Evolutionary conservation across 202 grass and related monocot species (phyloP).

Genomic region (Hordeum pubiflorum): DNA sequence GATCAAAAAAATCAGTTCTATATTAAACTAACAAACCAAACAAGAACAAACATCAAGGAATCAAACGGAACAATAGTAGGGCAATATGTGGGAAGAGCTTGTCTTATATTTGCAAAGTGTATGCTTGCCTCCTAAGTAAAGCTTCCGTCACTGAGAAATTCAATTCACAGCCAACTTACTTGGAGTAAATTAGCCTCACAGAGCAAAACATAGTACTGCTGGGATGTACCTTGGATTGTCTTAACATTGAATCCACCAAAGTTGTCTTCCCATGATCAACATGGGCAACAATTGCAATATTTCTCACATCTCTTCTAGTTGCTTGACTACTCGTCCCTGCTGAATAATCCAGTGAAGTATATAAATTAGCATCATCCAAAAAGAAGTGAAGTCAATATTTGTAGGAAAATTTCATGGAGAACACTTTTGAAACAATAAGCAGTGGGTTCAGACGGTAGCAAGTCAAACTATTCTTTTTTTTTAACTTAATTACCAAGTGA

Average conservation of each 20-base stretch:
- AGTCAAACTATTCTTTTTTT: not conserved
- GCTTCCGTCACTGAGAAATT: not conserved
- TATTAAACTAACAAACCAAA: not conserved
- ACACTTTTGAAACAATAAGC: not conserved
- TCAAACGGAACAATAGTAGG: not conserved
- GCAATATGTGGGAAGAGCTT: constrained; percentile 5
- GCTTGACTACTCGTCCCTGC: constrained; percentile 42
- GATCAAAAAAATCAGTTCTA: not conserved
- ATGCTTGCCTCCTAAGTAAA: not conserved
- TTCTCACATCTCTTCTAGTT: constrained; percentile 91
- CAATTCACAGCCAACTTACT: not conserved
- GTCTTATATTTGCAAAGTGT: not conserved
- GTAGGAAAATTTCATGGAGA: not conserved
- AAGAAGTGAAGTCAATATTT: not conserved
- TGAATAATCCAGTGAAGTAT: constrained; percentile 22
- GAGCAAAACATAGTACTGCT: constrained; percentile 13
- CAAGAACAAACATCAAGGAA: not conserved
- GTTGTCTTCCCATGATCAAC: constrained; percentile 99
- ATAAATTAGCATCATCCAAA: constrained; percentile 11
- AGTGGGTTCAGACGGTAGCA: not conserved
- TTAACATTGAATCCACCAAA: constrained; percentile 92
- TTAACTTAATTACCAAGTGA: not conserved
- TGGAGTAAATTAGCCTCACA: not conserved
- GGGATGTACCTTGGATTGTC: constrained; percentile 80
- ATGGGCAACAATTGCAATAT: constrained; percentile 97